Evolutionary conservation across 768 basidiomycete genomes (phyloP), one percentile per base, ranked within the genome.

Genomic region (Phlebiopsis gigantea): DNA sequence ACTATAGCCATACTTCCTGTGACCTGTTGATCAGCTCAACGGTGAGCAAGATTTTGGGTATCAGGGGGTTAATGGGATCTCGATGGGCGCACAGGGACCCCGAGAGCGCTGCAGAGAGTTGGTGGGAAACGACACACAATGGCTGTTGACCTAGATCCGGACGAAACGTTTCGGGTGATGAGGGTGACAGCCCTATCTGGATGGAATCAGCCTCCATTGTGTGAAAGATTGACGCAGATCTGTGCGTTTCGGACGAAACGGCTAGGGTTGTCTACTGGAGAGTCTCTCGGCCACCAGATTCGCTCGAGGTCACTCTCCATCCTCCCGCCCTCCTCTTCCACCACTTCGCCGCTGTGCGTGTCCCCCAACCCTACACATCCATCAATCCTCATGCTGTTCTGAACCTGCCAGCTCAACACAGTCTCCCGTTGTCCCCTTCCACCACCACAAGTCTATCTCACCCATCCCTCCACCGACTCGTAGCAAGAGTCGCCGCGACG

Each of bases 281-380:
- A 41, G 34, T 31, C 31, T 51, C 48, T 50, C 50, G 50, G 50
- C 50, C 50, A 51, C 47, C 34, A 41, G 50, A 51, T 30, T 51
- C 50, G 50, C 50, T 28, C 25, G 34, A 28, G 51, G 44, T 58
- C 42, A 58, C 31, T 55, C 56, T 58, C 56, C 58, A 54, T 56
- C 48, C 57, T 50, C 55, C 55, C 62, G 49, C 49, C 57, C 50
- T 51, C 58, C n/a, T 57, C 54, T 47, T 29, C 62, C 61, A 29
- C 45, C 39, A 14, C 46, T 44, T 46, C 59, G 44, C 57, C 44
- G 53, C 31, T 60, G 34, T 59, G 50, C 61, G 56, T 21, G 49
- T n/a, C 39, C 57, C 48, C 39, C 53, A 41, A 30, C 49, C 17
- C 58, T 46, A 50, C 52, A 25, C 44, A 54, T 34, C 58, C 30